These are phyloP conservation scores for Mycena sanguinolenta DNA, from an alignment of 768 basidiomycete genomes.

Conservation along the genomic window DNA sequence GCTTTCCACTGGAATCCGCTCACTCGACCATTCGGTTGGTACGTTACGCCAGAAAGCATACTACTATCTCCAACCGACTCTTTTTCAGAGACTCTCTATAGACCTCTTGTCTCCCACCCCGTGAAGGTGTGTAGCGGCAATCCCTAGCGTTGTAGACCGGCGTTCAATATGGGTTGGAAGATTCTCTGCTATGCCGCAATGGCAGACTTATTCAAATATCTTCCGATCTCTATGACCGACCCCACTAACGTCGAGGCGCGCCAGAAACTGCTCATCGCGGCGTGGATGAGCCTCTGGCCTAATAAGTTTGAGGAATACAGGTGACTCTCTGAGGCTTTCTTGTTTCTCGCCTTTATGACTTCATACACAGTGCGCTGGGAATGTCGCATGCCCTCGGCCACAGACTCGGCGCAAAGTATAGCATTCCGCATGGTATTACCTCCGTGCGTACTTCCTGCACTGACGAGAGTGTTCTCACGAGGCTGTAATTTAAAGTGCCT, in stretches of 20 bases:
- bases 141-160: constrained; percentile 61
- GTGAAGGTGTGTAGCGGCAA: neutral
- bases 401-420: constrained; percentile 77
- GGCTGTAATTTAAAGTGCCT: constrained; percentile 65
- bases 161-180: constrained; percentile 63
- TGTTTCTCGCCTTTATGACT: neutral
- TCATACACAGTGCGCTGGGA: constrained; percentile 67
- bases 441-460: constrained; percentile 63
- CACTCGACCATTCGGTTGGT: constrained; percentile 86
- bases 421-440: constrained; percentile 87
- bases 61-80: constrained; percentile 1
- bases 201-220: constrained; percentile 79
- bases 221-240: constrained; percentile 73
- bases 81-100: constrained; percentile 64
- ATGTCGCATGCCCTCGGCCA: constrained; percentile 84
- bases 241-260: constrained; percentile 69
- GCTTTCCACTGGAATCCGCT: constrained; percentile 84
- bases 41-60: constrained; percentile 36
- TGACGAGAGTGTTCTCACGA: neutral
- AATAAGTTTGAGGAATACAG: constrained; percentile 67
- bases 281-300: constrained; percentile 88
- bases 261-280: constrained; percentile 78
- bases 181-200: constrained; percentile 75
- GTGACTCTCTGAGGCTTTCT: constrained; percentile 39
- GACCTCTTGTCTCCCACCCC: neutral